These are phyloP conservation scores for Aspergillus quadrilineatus DNA, from an alignment of 2,329 filamentous ascomycete species.

Conservation along the genomic window DNA sequence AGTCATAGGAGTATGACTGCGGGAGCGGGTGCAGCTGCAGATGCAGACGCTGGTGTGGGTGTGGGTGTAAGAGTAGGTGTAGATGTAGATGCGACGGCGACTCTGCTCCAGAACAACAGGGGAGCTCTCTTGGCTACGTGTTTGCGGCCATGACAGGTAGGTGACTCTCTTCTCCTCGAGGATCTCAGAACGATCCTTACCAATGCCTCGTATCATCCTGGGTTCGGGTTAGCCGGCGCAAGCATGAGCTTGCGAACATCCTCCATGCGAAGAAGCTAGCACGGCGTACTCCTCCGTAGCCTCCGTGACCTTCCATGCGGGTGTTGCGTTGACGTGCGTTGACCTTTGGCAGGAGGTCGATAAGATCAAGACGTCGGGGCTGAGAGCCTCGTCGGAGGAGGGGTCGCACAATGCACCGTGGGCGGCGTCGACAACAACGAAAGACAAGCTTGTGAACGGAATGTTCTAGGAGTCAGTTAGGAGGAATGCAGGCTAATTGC, in stretches of 20 bases:
- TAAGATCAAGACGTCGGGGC: slow-evolving; percentile 12
- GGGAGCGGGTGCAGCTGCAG: no score
- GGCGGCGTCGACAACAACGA: slow-evolving; percentile 37
- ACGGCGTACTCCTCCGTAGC: slow-evolving; percentile 39
- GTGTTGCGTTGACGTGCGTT: slow-evolving; percentile 39
- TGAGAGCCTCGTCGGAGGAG: slow-evolving; percentile 28
- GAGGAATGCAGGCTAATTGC: slow-evolving; percentile 6
- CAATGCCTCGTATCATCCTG: slow-evolving; percentile 26
- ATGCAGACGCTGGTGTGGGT: no score
- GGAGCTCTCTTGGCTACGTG: neutral
- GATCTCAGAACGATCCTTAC: slow-evolving; percentile 2
- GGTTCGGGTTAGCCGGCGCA: slow-evolving; percentile 47
- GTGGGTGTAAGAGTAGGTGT: neutral
- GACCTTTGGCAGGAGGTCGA: slow-evolving; percentile 8
- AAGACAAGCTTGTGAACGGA: slow-evolving; percentile 16
- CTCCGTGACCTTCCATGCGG: slow-evolving; percentile 43
- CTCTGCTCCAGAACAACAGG: slow-evolving; percentile 17
- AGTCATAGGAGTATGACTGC: neutral
- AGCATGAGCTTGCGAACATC: slow-evolving; percentile 52
- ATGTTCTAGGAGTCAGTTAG: slow-evolving; percentile 15
- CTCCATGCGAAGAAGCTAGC: slow-evolving; percentile 46
- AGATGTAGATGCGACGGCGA: slow-evolving; percentile 11
- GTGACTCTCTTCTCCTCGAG: neutral
- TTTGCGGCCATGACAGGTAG: neutral
- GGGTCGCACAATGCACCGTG: slow-evolving; percentile 46